Conservation (phyloP, 2,329 filamentous ascomycete species). For the Sporothrix humicola region DNA sequence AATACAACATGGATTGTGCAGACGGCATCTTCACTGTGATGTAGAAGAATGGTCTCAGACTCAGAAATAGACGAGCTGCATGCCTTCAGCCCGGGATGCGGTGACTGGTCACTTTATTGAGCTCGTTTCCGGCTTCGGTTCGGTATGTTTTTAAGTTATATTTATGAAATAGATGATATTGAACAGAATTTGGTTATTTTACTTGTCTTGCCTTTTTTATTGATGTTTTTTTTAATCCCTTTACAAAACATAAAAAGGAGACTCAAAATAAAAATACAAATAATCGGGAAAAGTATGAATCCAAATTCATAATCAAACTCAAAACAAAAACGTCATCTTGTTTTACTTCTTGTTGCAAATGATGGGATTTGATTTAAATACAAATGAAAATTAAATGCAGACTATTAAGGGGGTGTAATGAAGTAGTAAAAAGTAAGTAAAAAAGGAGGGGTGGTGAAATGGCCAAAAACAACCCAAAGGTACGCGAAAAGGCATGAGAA, state of each 20-base stretch:
- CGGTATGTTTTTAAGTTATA: neutral
- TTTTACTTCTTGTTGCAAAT: no score
- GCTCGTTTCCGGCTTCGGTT: slow-evolving; percentile 10
- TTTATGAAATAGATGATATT: neutral
- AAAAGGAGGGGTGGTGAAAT: slow-evolving; percentile 22
- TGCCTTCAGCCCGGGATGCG: neutral
- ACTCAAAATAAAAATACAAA: no score
- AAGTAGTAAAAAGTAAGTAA: slow-evolving; percentile 9
- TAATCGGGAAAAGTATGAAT: no score
- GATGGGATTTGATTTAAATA: neutral
- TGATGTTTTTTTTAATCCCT: no score
- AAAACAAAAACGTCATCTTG: no score
- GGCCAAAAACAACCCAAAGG: slow-evolving; percentile 16
- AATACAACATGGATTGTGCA: neutral
- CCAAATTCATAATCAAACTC: no score
- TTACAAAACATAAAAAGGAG: no score
- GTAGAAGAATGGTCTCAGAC: neutral
- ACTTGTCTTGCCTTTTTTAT: no score
- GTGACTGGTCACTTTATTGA: slow-evolving; percentile 17
- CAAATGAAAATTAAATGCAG: slow-evolving; percentile 6
- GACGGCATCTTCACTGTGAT: neutral
- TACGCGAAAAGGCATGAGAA: slow-evolving; percentile 10
- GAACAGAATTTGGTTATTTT: neutral
- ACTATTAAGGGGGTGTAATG: slow-evolving; percentile 32
- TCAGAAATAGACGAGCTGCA: neutral